Base-by-base conservation (phyloP, 225 moss, liverwort and hornwort species). In the Sphagnum tenellum region DNA sequence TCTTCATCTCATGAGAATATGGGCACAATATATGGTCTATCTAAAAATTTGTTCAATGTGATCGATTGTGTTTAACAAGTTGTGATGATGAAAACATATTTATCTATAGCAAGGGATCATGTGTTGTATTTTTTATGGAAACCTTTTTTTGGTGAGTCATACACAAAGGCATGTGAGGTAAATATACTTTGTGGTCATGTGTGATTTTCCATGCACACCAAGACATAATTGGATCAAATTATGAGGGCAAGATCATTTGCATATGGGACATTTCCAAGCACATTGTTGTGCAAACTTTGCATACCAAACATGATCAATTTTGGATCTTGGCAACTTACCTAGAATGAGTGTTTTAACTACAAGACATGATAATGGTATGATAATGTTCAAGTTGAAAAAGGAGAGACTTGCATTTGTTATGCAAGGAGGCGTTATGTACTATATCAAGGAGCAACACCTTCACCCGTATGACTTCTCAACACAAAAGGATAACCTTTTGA, bases 311-410 rank as follows among this genome's bases (percentile, higher is more conserved):
- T 64, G 96, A 98, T 58, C 81, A 92, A 12, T 90, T 98, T 70
- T 98, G 96, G 96, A 98, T 98, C 59, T 84, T 98, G 5, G 81
- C 92, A 57, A 92, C 90, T 2, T 92, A 98, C 67, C 96, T 92
- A 48, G 92, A 70, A 90, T 98, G 92, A 98, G 92, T 71, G 88
- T 98, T 49, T 77, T 98, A 44, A 92, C 96, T 14, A 92, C 96
- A 72, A 92, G 96, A 67, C 96, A 98, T 71, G 96, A 98, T 69
- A 98, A 92, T 78, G 96, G 96, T 64, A 98, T 98, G 96, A 98
- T 98, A 46, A 92, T 98, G 49, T 98, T 98, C 76, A 98, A 92
- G 81, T 75, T 98, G 82, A 92, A 98, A 72, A 84, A 92, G n/a
- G 96, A 98, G 77, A 88, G 96, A 67, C 96, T 92, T 56, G 92